Base-by-base conservation (phyloP, 306 rosid genomes). In the Rosa lucieae region DNA sequence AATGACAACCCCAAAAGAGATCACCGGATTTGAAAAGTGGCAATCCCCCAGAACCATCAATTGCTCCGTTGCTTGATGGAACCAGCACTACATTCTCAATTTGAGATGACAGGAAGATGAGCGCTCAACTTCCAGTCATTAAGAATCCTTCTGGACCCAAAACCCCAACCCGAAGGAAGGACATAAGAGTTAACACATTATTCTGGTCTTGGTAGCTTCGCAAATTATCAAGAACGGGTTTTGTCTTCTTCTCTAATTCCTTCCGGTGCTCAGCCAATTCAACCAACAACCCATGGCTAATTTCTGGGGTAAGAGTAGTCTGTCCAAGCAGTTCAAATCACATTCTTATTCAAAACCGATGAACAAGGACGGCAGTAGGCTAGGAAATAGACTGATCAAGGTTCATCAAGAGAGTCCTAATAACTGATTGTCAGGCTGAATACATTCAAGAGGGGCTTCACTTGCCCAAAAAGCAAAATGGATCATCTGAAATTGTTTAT, bases 241-340 rank as follows among this genome's bases (percentile, higher is more conserved):
- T 89, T 74, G 98, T 95, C 88, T 95, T 88, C 92, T 88, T 95
- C 86, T 92, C 99, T 66, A 92, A 82, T 72, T 92, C 99, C 86
- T 93, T 95, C 75, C 91, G 90, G 39, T 91, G 87, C 88, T 95
- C 99, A 7, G 91, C 98, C 90, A 76, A 91, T 82, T 91, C 98
- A 59, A 93, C 98, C 84, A 92, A 81, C 79, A 87, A 87, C 40
- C 96, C 90, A 44, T 95, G 99, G 87, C 92, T 91, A 72, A 95
- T 84, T 80, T 94, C 97, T n/a, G 92, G 97, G 61, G 86, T 56
- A 40, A 95, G 96, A 84, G 88, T 83, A 39, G 89, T 91, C 99
- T 95, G 96, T 83, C 69, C 82, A 81, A 29, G 61, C 72, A 42
- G 47, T 47, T 62, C 82, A 68, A n/a, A 58, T 49, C 53, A 46